Conservation (phyloP, 2,329 filamentous ascomycete species). For the Verticillium isaacii region DNA sequence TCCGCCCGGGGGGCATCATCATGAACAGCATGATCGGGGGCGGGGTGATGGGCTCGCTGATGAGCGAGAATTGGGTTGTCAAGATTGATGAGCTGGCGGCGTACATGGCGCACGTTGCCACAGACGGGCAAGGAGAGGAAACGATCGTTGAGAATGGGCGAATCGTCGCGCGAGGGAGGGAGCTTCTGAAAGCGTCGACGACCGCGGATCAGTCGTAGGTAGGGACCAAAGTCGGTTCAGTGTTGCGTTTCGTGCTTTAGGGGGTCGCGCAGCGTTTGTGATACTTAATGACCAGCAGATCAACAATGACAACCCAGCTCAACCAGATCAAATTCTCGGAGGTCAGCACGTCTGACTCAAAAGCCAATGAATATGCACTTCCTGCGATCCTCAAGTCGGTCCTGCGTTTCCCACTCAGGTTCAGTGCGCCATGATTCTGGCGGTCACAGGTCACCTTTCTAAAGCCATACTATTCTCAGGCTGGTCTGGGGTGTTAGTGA, state of each 20-base stretch:
- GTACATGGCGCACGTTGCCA: constrained; percentile 17
- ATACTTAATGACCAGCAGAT: too few relatives aligned
- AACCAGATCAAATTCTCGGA: too few relatives aligned
- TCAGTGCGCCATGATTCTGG: too few relatives aligned
- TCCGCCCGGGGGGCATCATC: neutral
- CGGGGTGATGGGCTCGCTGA: constrained; percentile 5
- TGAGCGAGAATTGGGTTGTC: constrained; percentile 17
- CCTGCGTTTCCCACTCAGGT: too few relatives aligned
- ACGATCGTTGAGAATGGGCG: constrained; percentile 14
- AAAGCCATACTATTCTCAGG: too few relatives aligned
- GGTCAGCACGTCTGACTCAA: too few relatives aligned
- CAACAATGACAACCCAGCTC: too few relatives aligned
- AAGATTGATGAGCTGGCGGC: constrained; percentile 16
- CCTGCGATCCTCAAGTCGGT: too few relatives aligned
- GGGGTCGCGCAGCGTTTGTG: too few relatives aligned
- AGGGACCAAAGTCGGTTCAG: neutral
- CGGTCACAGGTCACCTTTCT: too few relatives aligned
- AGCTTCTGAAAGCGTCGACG: constrained; percentile 7
- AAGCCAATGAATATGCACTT: too few relatives aligned
- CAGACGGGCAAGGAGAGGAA: constrained; percentile 14
- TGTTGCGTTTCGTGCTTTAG: neutral
- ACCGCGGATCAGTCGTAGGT: neutral
- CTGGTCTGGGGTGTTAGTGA: too few relatives aligned
- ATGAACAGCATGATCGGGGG: neutral
- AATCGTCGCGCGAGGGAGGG: constrained; percentile 16